Percentiles rank a stretch among this genome's conserved stretches.
phyloP scores from a whole-genome alignment of 192 early-diverging fungal genomes.

The Chytriomyces sp. region DNA sequence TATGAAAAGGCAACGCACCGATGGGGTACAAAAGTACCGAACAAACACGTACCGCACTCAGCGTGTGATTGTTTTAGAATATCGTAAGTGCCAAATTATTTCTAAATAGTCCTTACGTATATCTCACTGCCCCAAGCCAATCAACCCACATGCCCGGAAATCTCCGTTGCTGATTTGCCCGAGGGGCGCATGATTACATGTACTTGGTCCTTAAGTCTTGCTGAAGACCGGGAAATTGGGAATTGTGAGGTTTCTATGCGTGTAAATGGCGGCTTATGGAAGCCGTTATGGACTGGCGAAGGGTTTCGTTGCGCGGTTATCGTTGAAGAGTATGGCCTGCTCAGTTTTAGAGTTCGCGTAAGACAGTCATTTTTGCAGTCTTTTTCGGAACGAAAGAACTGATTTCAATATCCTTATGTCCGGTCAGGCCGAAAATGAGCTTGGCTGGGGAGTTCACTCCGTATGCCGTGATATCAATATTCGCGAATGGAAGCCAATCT shows the following conservation, averaged over 20 bases:
- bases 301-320: constrained; percentile 1
- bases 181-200: constrained; percentile 3
- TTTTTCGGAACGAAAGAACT: background rate
- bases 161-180: constrained; percentile 3
- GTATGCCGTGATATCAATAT: constrained; percentile 10
- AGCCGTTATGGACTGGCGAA: constrained; percentile 14
- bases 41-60: constrained; percentile 19
- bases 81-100: constrained; percentile 4
- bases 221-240: constrained; percentile 15
- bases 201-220: constrained; percentile 1
- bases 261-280: constrained; percentile 17
- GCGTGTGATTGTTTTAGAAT: constrained; percentile 28
- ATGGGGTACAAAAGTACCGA: constrained; percentile 6
- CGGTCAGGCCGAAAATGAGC: constrained; percentile 25
- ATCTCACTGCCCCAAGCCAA: constrained; percentile 4
- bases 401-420: background rate
- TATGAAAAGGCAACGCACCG: constrained; percentile 15
- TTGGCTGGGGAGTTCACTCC: constrained; percentile 25
- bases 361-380: background rate
- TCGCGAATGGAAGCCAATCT: constrained; percentile 8
- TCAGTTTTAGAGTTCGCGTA: constrained; percentile 27
- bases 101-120: background rate
- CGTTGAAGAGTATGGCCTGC: constrained; percentile 19
- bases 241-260: constrained; percentile 22
- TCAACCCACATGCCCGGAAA: constrained; percentile 32